Conservation (phyloP, 768 basidiomycete species). For the Postia placenta region DNA sequence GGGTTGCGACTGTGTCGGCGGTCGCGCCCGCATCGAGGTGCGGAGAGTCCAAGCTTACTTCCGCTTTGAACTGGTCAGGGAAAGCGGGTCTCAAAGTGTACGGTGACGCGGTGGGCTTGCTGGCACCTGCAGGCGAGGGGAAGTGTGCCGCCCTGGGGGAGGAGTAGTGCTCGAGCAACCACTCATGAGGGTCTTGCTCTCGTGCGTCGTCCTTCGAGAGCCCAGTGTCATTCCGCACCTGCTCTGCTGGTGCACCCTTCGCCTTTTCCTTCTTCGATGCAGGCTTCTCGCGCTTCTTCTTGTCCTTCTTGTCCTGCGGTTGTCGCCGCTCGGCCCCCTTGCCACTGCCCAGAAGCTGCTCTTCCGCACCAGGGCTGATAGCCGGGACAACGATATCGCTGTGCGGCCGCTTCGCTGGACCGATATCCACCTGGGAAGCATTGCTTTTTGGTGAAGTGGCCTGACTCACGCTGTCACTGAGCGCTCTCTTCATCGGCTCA, state of each 20-base stretch:
- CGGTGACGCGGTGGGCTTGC: background rate
- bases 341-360: background rate
- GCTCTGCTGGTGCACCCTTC: background rate
- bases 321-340: background rate
- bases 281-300: constrained; percentile 5
- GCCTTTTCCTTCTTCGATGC: background rate
- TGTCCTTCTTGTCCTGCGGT: background rate
- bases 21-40: background rate
- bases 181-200: constrained; percentile 53
- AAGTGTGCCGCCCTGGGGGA: constrained; percentile 19
- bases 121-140: background rate
- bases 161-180: constrained; percentile 51
- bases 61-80: background rate
- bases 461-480: too few species aligned
- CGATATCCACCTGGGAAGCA: too few species aligned
- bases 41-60: background rate
- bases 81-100: background rate
- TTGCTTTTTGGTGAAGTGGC: too few species aligned
- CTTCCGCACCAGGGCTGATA: too few species aligned
- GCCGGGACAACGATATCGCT: too few species aligned
- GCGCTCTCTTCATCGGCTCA: too few species aligned
- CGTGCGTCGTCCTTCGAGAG: background rate
- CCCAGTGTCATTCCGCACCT: background rate
- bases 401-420: background rate
- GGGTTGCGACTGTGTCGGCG: background rate